Evolutionary conservation across 164 flowering plant genomes (phyloP).

Genomic region (Taxillus chinensis): DNA sequence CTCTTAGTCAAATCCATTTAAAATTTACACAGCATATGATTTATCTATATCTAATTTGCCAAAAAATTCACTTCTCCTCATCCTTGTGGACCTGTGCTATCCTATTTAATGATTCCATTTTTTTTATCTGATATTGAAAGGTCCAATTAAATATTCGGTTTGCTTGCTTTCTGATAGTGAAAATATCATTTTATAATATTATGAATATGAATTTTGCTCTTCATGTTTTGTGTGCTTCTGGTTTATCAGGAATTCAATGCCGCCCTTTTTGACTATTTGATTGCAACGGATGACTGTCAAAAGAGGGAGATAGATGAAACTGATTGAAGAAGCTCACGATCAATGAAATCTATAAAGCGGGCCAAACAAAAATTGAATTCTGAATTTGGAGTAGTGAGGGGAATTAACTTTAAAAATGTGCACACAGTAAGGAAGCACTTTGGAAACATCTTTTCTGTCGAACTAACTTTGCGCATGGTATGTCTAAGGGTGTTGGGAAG

Average conservation of each 20-base stretch:
- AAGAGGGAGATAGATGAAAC: constrained; percentile 39
- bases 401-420: constrained; percentile 94
- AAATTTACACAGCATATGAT: too few relatives aligned
- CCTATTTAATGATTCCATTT: not conserved
- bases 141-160: not conserved
- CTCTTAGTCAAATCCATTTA: too few relatives aligned
- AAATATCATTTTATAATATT: not conserved
- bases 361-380: constrained; percentile 50
- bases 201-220: not conserved
- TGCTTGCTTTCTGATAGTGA: not conserved
- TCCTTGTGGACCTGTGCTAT: constrained; percentile 93
- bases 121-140: not conserved
- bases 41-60: constrained; percentile 20
- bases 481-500: too few relatives aligned
- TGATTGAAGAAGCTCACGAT: constrained; percentile 20
- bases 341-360: constrained; percentile 48
- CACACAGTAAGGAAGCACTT: constrained; percentile 49
- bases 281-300: constrained; percentile 76
- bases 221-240: not conserved
- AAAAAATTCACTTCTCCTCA: constrained; percentile 91
- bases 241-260: constrained; percentile 79
- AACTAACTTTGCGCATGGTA: too few relatives aligned
- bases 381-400: constrained; percentile 94
- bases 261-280: constrained; percentile 85
- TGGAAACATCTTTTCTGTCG: too few relatives aligned